Base-by-base conservation (phyloP, 257 asterid species). In the Scutellaria galericulata region DNA sequence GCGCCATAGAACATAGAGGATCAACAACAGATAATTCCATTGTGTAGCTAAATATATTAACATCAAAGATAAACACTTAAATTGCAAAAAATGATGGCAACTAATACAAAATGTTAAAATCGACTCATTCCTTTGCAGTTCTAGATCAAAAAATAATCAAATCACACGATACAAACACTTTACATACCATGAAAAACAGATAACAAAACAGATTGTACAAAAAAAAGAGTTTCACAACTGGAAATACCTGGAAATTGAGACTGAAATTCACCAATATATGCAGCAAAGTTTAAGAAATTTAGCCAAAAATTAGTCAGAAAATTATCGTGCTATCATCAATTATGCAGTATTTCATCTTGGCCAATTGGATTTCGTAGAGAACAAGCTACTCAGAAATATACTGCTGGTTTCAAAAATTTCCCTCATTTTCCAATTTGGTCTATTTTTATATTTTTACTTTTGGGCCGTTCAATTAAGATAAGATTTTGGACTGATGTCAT, bases 181-280 rank as follows among this genome's bases (percentile, higher is more conserved):
- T 59, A 31, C 8, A 47, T 9, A 9, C 20, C 37, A 31, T 2
- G 3, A 27, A 27, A 31, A 64, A 27, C 54, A 27, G 18, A 18
- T 18, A 18, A 18, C 18, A 0, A 52, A 48, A 52, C 45, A 40
- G 22, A 40, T 13, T 13, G 14, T 12, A 39, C 10, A 31, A 14
- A 11, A 7, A 9, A 3, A 20, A 12, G 7, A 14, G 53, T 51
- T 53, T 45, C 45, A 6, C 24, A n/a, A 20, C 35, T 40, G 8
- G 35, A 48, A 78, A 15, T 65, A 79, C 83, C 83, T 65, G 72
- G 62, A 63, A 78, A 69, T 68, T 48, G 8, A 45, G 10, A 20
- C 20, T 2, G 42, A 37, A 50, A 56, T 53, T 46, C 76, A 45
- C 62, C 9, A 55, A 22, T 47, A 52, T 18, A 41, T 7, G 45